Conservation (phyloP, 805 yeast species). For the Scheffersomyces spartinae region DNA sequence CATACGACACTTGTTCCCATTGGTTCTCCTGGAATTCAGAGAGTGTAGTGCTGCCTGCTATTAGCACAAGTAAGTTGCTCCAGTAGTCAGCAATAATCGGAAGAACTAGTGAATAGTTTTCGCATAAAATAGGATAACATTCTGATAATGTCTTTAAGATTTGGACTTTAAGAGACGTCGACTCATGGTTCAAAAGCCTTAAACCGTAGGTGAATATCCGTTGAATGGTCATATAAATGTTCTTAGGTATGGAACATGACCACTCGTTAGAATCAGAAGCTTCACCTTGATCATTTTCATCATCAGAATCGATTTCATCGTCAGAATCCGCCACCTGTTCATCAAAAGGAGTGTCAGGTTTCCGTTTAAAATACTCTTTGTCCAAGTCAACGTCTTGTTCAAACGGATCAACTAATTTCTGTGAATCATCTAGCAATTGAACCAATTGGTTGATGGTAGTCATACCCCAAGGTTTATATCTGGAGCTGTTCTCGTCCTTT, state of each 20-base stretch:
- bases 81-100: constrained; percentile 24
- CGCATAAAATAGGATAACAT: constrained; percentile 20
- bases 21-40: constrained; percentile 3
- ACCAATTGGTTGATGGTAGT: constrained; percentile 30
- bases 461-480: constrained; percentile 53
- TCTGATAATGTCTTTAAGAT: constrained; percentile 36
- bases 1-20: constrained; percentile 2
- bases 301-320: constrained; percentile 13
- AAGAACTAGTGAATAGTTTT: constrained; percentile 17
- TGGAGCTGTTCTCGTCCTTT: constrained; percentile 8
- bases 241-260: constrained; percentile 56
- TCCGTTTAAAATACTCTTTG: constrained; percentile 24
- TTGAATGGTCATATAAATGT: constrained; percentile 46
- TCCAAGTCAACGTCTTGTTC: constrained; percentile 19
- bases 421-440: constrained; percentile 27
- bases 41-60: constrained; percentile 9
- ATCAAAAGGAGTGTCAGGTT: constrained; percentile 24
- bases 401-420: constrained; percentile 15
- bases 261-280: constrained; percentile 27
- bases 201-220: constrained; percentile 62
- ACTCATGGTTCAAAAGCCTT: constrained; percentile 54
- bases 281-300: constrained; percentile 13
- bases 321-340: constrained; percentile 14
- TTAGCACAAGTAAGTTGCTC: constrained; percentile 15
- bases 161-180: constrained; percentile 42